Evolutionary conservation across 257 asterid species (phyloP).

Genomic region (Solanum pimpinellifolium): DNA sequence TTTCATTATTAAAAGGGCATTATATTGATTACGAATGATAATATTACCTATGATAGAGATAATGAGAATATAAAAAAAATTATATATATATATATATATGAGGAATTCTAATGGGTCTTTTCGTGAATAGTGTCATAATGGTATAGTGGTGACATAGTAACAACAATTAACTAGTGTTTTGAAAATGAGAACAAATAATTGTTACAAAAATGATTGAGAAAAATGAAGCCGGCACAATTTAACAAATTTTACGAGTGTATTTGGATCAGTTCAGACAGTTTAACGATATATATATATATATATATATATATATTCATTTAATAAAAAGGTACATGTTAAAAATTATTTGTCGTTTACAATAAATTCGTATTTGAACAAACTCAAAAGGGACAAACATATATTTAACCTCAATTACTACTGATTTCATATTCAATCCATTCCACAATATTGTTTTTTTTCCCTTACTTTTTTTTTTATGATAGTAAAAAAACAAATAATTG

Average conservation of each 20-base stretch:
- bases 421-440: background rate
- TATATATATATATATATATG: no score
- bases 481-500: background rate
- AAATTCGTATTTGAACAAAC: background rate
- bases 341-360: no score
- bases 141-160: background rate
- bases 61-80: background rate
- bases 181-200: background rate
- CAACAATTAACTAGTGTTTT: background rate
- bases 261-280: background rate
- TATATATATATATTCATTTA: no score
- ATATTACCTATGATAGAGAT: background rate
- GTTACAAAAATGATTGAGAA: background rate
- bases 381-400: no score
- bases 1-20: background rate
- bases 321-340: background rate
- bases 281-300: background rate
- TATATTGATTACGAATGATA: background rate
- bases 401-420: background rate
- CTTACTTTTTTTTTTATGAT: no score
- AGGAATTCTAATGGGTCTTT: no score
- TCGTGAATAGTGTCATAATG: no score
- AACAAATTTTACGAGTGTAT: background rate
- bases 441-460: background rate
- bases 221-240: background rate